These are phyloP conservation scores for Bruguiera parviflora DNA, from an alignment of 345 rosid species.

Conservation along the genomic window DNA sequence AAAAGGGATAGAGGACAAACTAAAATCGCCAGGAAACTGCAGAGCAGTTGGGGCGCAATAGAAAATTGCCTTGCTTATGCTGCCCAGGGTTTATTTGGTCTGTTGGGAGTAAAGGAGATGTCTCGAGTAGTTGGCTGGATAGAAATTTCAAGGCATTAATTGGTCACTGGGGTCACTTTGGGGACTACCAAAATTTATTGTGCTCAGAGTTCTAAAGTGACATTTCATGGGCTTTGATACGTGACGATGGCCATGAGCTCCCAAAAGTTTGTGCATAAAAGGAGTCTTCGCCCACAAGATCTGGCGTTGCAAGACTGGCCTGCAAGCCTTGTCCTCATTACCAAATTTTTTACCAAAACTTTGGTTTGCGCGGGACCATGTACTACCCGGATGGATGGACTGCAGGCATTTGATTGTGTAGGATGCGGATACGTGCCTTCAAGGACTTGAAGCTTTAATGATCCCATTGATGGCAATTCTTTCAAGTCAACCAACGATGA, in stretches of 20 bases:
- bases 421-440: too few relatives aligned
- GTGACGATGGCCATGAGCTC: not conserved
- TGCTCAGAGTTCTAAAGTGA: not conserved
- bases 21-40: not conserved
- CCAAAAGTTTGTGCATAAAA: not conserved
- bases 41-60: not conserved
- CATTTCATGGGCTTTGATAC: conserved; percentile 8
- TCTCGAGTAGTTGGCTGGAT: conserved; percentile 11
- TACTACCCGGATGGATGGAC: too few relatives aligned
- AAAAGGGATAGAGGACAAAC: not conserved
- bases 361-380: too few relatives aligned
- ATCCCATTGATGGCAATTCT: too few relatives aligned
- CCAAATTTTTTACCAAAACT: too few relatives aligned
- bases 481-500: too few relatives aligned
- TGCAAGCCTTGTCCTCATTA: too few relatives aligned
- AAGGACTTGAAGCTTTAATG: too few relatives aligned
- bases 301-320: not conserved
- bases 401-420: too few relatives aligned
- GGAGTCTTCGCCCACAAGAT: not conserved
- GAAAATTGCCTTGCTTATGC: not conserved
- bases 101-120: not conserved
- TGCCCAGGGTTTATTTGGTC: not conserved
- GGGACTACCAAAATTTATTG: conserved; percentile 22
- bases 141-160: conserved; percentile 2
- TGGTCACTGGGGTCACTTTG: conserved; percentile 2